Evolutionary conservation across 2,329 filamentous ascomycete species (phyloP).

Genomic region (Leptographium radiaticola): DNA sequence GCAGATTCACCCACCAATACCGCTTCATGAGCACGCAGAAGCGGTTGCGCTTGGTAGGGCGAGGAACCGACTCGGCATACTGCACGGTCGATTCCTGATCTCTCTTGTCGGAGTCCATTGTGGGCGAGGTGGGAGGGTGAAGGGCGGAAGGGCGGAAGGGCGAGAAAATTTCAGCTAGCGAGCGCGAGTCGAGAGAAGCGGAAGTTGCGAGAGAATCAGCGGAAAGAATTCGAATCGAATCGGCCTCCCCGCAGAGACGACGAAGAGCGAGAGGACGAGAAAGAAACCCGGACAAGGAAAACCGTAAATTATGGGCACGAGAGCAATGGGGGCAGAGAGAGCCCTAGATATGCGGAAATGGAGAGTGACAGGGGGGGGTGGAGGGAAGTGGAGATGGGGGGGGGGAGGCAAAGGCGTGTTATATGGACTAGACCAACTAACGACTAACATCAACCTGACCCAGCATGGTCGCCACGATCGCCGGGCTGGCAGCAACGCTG

Average conservation of each 20-base stretch:
- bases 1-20: constrained; percentile 50
- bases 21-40: constrained; percentile 29
- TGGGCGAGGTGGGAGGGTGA: not conserved
- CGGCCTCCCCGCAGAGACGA: no score
- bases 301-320: not conserved
- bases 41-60: not conserved
- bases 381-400: not conserved
- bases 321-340: not conserved
- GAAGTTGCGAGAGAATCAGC: no score
- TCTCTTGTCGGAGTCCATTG: constrained; percentile 1
- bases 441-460: no score
- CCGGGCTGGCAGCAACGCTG: no score
- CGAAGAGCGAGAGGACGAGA: not conserved
- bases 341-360: not conserved
- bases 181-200: no score
- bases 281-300: not conserved
- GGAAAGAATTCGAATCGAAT: no score
- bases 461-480: no score
- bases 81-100: not conserved
- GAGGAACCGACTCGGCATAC: constrained; percentile 1
- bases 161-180: no score
- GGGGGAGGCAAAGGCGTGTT: not conserved
- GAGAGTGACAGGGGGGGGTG: not conserved
- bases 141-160: not conserved
- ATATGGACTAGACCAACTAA: not conserved